Evolutionary conservation across 2,329 filamentous ascomycete species (phyloP), one percentile per base, ranked within the genome.

Genomic region (Aureobasidium namibiae): DNA sequence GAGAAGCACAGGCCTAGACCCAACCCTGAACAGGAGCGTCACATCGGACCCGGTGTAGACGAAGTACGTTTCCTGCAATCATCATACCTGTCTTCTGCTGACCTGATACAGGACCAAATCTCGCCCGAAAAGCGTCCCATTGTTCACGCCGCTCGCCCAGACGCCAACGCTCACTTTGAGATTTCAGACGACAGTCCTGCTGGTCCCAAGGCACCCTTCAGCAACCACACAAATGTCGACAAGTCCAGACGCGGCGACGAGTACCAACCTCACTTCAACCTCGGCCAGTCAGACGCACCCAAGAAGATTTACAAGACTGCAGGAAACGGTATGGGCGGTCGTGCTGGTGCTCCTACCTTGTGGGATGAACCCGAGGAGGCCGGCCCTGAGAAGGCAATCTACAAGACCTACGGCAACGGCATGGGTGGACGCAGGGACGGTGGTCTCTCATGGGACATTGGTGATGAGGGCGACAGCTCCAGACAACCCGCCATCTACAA

Each of bases 161-260:
- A 95, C 67, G 86, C 88, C 18, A 85, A 92, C 69, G 76, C 85
- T 1, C 90, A 97, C 73, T 96, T 96, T 69, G 85, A 94, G 62
- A 82, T 96, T 67, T 78, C 83, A 57, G 92, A 97, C 69, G 86
- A 92, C 59, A 81, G 81, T 34, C 82, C 82, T 52, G 75, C 78
- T 16, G 57, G 46, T 18, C 48, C 57, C 38, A 60, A 60, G 33
- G 39, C 36, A 29, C 79, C 76, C 8, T 77, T 80, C 71, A 46
- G 62, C 67, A 24, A 65, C 66, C 50, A 64, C 63, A 24, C 45
- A 49, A 50, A 57, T 4, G 42, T 56, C 46, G 90, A 89, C 68
- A 78, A 84, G 57, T 86, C 87, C 65, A 82, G 86, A 71, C 87
- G 89, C 59, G 80, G 79, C 68, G 90, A 92, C 73, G 83, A 89